Percentiles rank a stretch among this genome's conserved stretches.
These are phyloP conservation scores for Rutstroemia sp. DNA, from an alignment of 2,329 filamentous ascomycete genomes.

Conservation along the genomic window DNA sequence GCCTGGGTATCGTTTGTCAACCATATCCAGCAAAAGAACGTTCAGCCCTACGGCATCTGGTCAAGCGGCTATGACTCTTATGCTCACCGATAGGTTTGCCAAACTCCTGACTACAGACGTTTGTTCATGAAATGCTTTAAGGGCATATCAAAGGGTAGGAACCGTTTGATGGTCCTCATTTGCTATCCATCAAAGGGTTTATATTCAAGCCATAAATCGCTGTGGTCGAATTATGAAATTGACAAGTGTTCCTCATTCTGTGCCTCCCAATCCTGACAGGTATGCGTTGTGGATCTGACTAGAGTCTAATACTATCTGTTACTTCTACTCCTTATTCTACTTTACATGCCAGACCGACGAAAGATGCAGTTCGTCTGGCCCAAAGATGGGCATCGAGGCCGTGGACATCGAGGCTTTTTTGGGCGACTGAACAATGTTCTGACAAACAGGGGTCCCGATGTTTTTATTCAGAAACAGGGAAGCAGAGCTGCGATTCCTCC, in stretches of 20 bases:
- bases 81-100: not conserved
- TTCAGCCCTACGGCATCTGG: too few species aligned
- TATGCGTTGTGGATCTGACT: not conserved
- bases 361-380: constrained; percentile 26
- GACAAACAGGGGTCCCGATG: constrained; percentile 34
- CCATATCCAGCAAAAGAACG: too few species aligned
- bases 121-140: not conserved
- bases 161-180: not conserved
- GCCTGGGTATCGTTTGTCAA: not conserved
- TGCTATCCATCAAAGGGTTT: too few species aligned
- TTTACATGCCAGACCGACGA: constrained; percentile 2
- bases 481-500: constrained; percentile 16
- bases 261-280: not conserved
- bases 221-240: too few species aligned
- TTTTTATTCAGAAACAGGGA: constrained; percentile 29
- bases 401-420: constrained; percentile 21
- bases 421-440: constrained; percentile 31
- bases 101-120: not conserved
- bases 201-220: too few species aligned
- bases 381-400: constrained; percentile 24
- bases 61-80: not conserved
- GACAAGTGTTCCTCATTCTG: too few species aligned
- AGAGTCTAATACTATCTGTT: not conserved
- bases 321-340: too few species aligned
- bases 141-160: not conserved